Conservation (phyloP, 108 stramenopile genomes). For the Pseudonitzschia multistriata region DNA sequence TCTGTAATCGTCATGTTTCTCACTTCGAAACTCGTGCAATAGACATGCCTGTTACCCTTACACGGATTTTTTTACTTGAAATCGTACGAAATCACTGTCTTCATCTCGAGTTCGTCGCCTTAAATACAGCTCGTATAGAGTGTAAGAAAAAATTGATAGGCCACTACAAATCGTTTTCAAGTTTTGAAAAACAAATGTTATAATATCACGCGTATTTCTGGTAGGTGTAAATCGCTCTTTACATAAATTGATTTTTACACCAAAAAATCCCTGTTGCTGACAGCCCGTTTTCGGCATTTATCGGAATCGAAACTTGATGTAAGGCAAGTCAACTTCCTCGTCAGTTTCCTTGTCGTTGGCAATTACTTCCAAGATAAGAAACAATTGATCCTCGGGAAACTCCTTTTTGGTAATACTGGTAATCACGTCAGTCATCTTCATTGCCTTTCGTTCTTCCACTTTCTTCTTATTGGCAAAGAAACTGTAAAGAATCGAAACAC, state of each 20-base stretch:
- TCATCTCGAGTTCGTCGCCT: too few species aligned
- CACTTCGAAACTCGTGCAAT: too few species aligned
- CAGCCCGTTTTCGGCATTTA: background rate
- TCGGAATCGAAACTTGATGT: constrained; percentile 80
- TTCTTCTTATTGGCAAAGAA: constrained; percentile 98
- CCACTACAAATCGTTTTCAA: too few species aligned
- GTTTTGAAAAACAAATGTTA: too few species aligned
- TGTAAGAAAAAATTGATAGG: too few species aligned
- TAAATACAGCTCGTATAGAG: too few species aligned
- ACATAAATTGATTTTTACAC: background rate
- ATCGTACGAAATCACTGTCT: too few species aligned
- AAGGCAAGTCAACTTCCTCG: constrained; percentile 94
- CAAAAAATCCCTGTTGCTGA: background rate
- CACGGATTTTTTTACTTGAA: too few species aligned
- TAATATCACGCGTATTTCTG: too few species aligned
- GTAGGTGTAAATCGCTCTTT: too few species aligned
- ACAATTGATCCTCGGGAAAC: constrained; percentile 84
- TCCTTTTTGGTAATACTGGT: constrained; percentile 88
- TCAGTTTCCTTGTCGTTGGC: constrained; percentile 88
- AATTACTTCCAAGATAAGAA: constrained; percentile 90
- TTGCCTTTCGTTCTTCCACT: constrained; percentile 90
- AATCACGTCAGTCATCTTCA: constrained; percentile 91
- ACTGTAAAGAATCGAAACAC: constrained; percentile 94
- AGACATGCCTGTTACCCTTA: too few species aligned
- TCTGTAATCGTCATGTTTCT: too few species aligned